A percentile compares a stretch with the other conserved stretches of the same genome.
phyloP scores from a whole-genome alignment of 2,329 filamentous ascomycete genomes.

The Cercospora brassicicola region DNA sequence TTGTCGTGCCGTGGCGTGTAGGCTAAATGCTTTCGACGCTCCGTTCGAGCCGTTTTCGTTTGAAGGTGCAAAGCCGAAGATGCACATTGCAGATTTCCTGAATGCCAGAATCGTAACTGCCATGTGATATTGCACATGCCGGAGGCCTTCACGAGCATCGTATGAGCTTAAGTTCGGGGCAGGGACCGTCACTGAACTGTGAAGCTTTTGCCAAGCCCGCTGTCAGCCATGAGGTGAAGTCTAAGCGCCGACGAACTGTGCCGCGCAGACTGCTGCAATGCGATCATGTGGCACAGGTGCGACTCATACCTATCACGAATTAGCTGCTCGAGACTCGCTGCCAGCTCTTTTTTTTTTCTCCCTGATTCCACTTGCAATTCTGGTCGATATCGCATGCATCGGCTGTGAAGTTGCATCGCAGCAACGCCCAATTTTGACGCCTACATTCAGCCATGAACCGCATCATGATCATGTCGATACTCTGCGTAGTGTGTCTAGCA shows the following conservation, averaged over 20 bases:
- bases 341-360: neutral
- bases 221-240: neutral
- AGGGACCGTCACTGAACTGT: neutral
- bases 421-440: neutral
- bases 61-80: neutral
- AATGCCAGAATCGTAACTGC: no score
- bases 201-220: neutral
- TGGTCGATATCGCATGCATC: neutral
- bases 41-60: neutral
- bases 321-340: neutral
- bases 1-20: neutral
- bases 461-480: neutral
- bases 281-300: neutral
- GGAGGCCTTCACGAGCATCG: neutral
- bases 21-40: neutral
- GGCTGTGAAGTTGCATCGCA: neutral
- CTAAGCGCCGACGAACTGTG: neutral
- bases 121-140: neutral
- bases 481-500: neutral
- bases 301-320: neutral
- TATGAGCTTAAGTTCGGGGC: neutral
- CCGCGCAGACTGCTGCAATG: neutral
- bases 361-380: neutral
- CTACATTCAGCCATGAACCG: neutral
- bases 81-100: neutral